Evolutionary conservation across 148 eudicot species (phyloP).

Genomic region (Rhododendron simsii): DNA sequence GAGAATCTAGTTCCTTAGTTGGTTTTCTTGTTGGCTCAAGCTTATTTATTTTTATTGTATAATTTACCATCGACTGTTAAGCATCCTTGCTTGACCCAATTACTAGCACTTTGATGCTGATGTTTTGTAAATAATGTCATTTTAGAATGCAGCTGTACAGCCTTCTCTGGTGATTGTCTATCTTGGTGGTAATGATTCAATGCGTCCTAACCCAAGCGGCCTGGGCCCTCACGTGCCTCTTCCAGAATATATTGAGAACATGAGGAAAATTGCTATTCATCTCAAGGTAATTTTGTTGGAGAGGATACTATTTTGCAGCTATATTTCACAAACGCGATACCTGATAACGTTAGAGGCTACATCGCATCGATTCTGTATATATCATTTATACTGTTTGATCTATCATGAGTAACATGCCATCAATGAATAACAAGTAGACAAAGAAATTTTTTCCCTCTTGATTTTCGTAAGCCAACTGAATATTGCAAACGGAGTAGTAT

Average conservation of each 20-base stretch:
- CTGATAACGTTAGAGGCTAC: neutral
- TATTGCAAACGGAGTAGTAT: neutral
- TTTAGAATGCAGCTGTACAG: constrained; percentile 44
- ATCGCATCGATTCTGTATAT: neutral
- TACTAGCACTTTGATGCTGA: neutral
- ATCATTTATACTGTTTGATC: neutral
- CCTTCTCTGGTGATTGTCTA: constrained; percentile 63
- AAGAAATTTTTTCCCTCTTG: neutral
- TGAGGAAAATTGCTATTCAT: constrained; percentile 54
- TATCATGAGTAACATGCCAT: neutral
- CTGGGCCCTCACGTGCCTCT: constrained; percentile 66
- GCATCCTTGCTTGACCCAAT: neutral
- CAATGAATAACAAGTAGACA: neutral
- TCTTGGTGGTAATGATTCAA: constrained; percentile 66
- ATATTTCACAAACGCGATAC: neutral
- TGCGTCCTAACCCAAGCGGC: constrained; percentile 38
- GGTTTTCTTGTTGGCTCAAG: neutral
- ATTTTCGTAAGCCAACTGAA: neutral
- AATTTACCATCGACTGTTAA: neutral
- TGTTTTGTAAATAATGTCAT: neutral
- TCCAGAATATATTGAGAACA: constrained; percentile 54
- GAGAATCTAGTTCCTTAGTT: neutral
- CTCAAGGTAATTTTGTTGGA: constrained; percentile 35
- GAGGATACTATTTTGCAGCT: neutral
- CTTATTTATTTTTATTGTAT: neutral